Evolutionary conservation across 306 rosid species (phyloP).

Genomic region (Vachellia collinsii): DNA sequence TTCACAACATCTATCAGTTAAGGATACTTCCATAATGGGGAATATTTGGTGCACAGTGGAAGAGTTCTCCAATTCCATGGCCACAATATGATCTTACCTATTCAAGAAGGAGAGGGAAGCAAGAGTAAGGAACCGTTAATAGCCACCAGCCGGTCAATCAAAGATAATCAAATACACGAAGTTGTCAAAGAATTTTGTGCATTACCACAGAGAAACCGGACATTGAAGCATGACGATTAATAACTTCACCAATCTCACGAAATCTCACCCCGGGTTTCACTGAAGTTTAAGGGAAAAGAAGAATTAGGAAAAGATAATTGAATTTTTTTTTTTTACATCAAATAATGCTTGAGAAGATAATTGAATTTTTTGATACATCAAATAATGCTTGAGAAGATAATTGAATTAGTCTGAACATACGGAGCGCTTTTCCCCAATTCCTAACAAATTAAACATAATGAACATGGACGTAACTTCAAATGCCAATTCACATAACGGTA

Average conservation of each 20-base stretch:
- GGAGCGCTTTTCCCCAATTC: neutral
- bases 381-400: neutral
- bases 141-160: neutral
- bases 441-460: neutral
- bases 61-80: constrained; percentile 99
- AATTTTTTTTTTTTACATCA: constrained; percentile 5
- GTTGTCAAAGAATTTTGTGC: neutral
- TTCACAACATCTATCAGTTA: constrained; percentile 23
- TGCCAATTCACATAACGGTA: neutral
- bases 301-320: constrained; percentile 26
- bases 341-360: neutral
- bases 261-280: constrained; percentile 95
- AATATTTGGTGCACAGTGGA: constrained; percentile 94
- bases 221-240: constrained; percentile 83
- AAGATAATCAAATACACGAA: constrained; percentile 23
- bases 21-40: constrained; percentile 88
- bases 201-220: constrained; percentile 94
- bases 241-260: constrained; percentile 93
- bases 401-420: neutral
- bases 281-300: constrained; percentile 43
- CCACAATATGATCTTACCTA: constrained; percentile 88
- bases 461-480: neutral
- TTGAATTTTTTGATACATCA: neutral
- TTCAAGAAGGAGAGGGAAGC: constrained; percentile 3
- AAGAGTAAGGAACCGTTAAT: constrained; percentile 26